Percentiles rank a stretch among this genome's conserved stretches.
Evolutionary conservation across 768 basidiomycete species (phyloP).

Genomic region (Russula earlei): DNA sequence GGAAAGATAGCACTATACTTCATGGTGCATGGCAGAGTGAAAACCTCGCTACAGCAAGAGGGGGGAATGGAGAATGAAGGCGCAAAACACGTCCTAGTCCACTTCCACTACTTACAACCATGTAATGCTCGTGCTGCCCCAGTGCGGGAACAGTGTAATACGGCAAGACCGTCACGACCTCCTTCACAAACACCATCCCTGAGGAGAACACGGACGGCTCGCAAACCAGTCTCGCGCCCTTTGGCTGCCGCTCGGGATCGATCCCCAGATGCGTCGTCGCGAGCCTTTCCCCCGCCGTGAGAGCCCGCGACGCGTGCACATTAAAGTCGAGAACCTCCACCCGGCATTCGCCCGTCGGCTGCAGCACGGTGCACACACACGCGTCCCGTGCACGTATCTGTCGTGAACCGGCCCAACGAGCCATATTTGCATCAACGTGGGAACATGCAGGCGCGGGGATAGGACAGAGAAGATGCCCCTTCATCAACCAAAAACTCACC

Average conservation of each 20-base stretch:
- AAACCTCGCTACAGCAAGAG: too few species aligned
- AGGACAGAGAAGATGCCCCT: neutral
- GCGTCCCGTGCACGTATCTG: slow-evolving; percentile 34
- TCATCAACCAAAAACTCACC: too few species aligned
- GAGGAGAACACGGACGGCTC: slow-evolving; percentile 6
- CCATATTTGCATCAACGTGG: too few species aligned
- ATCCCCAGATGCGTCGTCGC: neutral
- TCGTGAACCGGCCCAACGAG: neutral
- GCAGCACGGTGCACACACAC: slow-evolving; percentile 27
- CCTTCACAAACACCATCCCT: slow-evolving; percentile 21
- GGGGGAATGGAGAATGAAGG: too few species aligned
- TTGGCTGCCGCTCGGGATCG: neutral
- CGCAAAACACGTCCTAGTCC: too few species aligned
- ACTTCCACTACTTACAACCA: too few species aligned
- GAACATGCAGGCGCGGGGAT: too few species aligned
- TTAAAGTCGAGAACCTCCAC: slow-evolving; percentile 30
- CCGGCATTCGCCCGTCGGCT: slow-evolving; percentile 5
- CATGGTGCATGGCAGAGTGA: too few species aligned
- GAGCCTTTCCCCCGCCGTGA: neutral
- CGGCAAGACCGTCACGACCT: slow-evolving; percentile 26
- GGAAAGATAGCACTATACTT: too few species aligned
- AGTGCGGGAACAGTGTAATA: slow-evolving; percentile 20
- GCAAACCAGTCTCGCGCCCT: neutral
- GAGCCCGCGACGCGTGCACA: slow-evolving; percentile 11
- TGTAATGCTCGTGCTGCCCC: slow-evolving; percentile 18